Conservation (phyloP, 2,329 filamentous ascomycete species). For the Penicillium nordicum region DNA sequence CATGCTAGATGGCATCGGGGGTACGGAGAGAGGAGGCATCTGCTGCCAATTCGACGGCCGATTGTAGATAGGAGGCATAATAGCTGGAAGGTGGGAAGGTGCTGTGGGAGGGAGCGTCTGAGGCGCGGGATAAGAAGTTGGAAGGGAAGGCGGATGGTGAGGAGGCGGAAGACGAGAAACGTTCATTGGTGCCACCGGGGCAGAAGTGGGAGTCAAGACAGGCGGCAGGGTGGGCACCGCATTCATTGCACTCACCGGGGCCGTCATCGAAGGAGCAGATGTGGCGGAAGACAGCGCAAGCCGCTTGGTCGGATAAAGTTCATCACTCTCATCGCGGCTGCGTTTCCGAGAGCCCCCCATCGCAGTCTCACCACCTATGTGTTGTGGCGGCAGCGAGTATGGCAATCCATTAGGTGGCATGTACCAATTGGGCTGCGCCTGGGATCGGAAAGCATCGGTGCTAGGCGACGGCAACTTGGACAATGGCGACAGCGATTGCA, state of each 20-base stretch:
- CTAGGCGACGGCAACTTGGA: slow-evolving; percentile 43
- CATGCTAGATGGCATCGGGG: slow-evolving; percentile 27
- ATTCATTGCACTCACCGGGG: slow-evolving; percentile 25
- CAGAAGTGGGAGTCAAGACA: slow-evolving; percentile 33
- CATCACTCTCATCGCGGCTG: slow-evolving; percentile 52
- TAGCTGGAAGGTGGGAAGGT: slow-evolving; percentile 58
- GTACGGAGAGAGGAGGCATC: slow-evolving; percentile 34
- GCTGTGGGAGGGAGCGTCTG: slow-evolving; percentile 40
- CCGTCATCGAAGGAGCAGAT: slow-evolving; percentile 23
- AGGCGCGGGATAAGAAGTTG: slow-evolving; percentile 52
- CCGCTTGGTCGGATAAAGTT: slow-evolving; percentile 59
- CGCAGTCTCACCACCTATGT: slow-evolving; percentile 15
- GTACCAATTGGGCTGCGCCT: slow-evolving; percentile 27
- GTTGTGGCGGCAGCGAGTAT: slow-evolving; percentile 25
- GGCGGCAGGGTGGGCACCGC: slow-evolving; percentile 34
- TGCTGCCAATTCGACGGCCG: slow-evolving; percentile 52
- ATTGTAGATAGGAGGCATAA: slow-evolving; percentile 74
- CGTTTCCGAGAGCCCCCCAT: slow-evolving; percentile 52
- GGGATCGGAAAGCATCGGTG: slow-evolving; percentile 28
- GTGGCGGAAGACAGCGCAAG: slow-evolving; percentile 26
- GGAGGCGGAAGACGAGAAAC: slow-evolving; percentile 64
- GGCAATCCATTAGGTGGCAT: slow-evolving; percentile 24
- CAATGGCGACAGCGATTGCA: slow-evolving; percentile 29
- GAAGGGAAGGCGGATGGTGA: slow-evolving; percentile 67
- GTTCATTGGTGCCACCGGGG: slow-evolving; percentile 33